Base-by-base conservation (phyloP, 331 rosid species). In the Malus hybrid region DNA sequence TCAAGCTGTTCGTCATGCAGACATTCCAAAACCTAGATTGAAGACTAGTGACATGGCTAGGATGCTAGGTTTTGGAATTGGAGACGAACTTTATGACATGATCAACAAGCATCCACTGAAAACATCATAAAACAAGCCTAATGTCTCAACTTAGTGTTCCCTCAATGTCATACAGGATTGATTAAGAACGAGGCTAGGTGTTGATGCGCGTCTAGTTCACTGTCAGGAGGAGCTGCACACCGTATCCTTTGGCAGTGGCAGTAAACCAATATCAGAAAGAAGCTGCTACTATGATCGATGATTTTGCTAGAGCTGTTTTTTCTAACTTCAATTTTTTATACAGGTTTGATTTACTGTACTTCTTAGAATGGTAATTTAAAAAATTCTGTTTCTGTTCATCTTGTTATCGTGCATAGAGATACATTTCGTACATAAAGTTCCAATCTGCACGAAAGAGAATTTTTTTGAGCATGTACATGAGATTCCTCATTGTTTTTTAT, bases 1-100 rank as follows among this genome's bases (percentile, higher is more conserved):
- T 93, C 83, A 96, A 93, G 73, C 70, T 93, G 62, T 93, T 93
- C 69, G 86, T 87, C 9, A 85, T 93, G 98, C 82, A 87, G 77
- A 83, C 79, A 83, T 89, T 81, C 91, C 98, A 48, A 88, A 87
- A 78, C 90, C 98, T 61, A 83, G 87, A 82, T 36, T 86, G 80
- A 93, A 87, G 89, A 64, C 90, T 27, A 80, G 83, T 82, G 89
- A 91, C 82, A 93, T 93, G 98, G 98, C 98, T 75, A 87, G 89
- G 79, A 91, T 93, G 98, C 97, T 91, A 77, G 98, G 98, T 19
- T 93, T 93, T 66, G 91, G 88, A 18, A 91, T 93, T 82, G 98
- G 95, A n/a, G 86, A 88, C 77, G 98, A 90, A 32, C 88, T 93
- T 10, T 91, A 82, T 65, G 91, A 93, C 86, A 70, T 90, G 65